Conservation (phyloP, 495 filamentous ascomycete species). For the Penicillium egyptiacum region DNA sequence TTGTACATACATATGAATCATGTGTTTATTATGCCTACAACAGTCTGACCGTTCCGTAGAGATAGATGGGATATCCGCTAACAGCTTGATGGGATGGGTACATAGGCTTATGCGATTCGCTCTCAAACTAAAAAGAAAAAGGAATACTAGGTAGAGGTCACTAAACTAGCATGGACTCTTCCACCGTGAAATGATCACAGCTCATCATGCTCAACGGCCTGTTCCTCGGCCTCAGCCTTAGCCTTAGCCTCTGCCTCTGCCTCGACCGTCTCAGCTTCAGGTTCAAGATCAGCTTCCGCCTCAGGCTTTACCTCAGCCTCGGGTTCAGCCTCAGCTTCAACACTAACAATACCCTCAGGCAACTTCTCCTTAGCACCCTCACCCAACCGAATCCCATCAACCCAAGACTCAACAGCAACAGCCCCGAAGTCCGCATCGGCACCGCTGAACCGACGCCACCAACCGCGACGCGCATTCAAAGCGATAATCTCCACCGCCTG, state of each 20-base stretch:
- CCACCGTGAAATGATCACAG: background rate
- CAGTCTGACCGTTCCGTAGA: background rate
- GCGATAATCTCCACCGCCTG: conserved; percentile 65
- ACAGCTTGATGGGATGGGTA: background rate
- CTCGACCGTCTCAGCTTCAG: conserved; percentile 25
- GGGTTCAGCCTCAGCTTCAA: conserved; percentile 29
- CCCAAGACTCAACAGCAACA: conserved; percentile 72
- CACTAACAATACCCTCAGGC: conserved; percentile 68
- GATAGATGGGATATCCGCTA: background rate
- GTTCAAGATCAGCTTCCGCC: conserved; percentile 39
- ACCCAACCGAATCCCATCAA: conserved; percentile 83
- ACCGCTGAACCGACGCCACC: conserved; percentile 75
- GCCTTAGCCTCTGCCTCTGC: background rate
- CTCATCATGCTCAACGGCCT: conserved; percentile 8
- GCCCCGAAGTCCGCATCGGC: conserved; percentile 50
- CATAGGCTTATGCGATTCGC: conserved; percentile 1
- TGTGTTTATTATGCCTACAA: conserved; percentile 11
- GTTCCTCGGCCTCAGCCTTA: background rate
- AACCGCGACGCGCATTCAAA: conserved; percentile 77
- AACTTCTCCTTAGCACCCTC: conserved; percentile 80
- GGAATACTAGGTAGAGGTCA: background rate
- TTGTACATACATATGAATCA: conserved; percentile 27
- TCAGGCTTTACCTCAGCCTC: conserved; percentile 39
- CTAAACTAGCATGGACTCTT: background rate
- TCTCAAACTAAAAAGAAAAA: conserved; percentile 1